These are phyloP conservation scores for Aspergillus aculeatus DNA, from an alignment of 2,329 filamentous ascomycete genomes.

Conservation along the genomic window DNA sequence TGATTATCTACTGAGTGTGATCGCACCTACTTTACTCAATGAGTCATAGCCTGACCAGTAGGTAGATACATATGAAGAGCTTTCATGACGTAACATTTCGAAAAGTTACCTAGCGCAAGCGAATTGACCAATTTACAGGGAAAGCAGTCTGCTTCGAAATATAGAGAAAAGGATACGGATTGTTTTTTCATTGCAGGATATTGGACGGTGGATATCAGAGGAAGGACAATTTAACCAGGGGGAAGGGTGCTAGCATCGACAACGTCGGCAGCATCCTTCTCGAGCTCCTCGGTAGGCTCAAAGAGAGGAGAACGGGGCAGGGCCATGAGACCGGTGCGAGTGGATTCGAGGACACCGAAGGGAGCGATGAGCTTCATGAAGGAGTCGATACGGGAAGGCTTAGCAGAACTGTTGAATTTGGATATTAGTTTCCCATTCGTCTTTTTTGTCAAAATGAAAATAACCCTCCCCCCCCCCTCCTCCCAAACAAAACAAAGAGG, in stretches of 20 bases:
- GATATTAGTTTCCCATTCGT: slow-evolving; percentile 2
- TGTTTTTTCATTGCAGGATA: slow-evolving; percentile 19
- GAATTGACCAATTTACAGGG: slow-evolving; percentile 1
- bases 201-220: slow-evolving; percentile 6
- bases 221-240: slow-evolving; percentile 63
- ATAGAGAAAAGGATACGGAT: neutral
- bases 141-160: neutral
- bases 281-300: slow-evolving; percentile 67
- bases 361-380: slow-evolving; percentile 94
- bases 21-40: neutral
- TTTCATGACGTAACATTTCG: neutral
- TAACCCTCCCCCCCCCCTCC: too few relatives aligned
- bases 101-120: neutral
- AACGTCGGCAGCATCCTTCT: slow-evolving; percentile 90
- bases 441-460: neutral
- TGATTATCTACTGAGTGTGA: neutral
- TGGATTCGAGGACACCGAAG: slow-evolving; percentile 95
- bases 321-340: slow-evolving; percentile 94
- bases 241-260: slow-evolving; percentile 93
- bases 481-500: neutral
- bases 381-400: slow-evolving; percentile 89
- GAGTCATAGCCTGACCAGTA: neutral
- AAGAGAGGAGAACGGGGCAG: slow-evolving; percentile 88
- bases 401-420: slow-evolving; percentile 66
- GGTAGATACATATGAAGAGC: neutral